Evolutionary conservation across 2,329 filamentous ascomycete genomes (phyloP).

Genomic region (Hypoxylon sp.): DNA sequence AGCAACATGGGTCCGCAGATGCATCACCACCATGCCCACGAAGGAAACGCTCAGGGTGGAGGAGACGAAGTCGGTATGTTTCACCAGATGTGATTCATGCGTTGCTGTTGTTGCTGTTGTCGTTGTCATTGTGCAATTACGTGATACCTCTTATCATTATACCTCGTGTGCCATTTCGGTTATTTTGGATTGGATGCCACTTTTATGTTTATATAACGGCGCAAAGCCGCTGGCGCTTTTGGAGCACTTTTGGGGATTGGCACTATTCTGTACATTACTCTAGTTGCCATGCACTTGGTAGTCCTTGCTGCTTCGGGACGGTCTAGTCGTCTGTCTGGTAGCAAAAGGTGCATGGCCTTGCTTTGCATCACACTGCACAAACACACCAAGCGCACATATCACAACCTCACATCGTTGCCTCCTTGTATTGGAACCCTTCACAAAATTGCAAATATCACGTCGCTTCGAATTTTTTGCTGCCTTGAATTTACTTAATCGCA

Average conservation of each 20-base stretch:
- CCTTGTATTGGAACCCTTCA: constrained; percentile 54
- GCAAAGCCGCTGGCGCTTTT: constrained; percentile 56
- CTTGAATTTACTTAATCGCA: constrained; percentile 41
- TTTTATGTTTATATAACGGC: constrained; percentile 57
- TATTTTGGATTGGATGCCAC: constrained; percentile 52
- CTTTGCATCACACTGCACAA: constrained; percentile 56
- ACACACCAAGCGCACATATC: constrained; percentile 57
- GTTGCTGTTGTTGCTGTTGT: constrained; percentile 58
- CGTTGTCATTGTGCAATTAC: constrained; percentile 54
- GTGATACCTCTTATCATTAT: constrained; percentile 57
- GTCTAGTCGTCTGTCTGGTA: constrained; percentile 58
- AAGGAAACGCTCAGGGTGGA: constrained; percentile 76
- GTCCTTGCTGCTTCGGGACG: constrained; percentile 55
- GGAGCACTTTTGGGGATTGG: constrained; percentile 57
- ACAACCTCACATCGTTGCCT: constrained; percentile 54
- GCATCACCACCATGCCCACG: constrained; percentile 84
- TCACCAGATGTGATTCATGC: constrained; percentile 86
- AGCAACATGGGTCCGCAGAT: constrained; percentile 74
- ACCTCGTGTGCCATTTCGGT: constrained; percentile 53
- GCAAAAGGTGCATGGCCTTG: constrained; percentile 57
- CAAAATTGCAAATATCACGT: constrained; percentile 51
- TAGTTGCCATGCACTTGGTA: constrained; percentile 59
- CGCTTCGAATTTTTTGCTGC: constrained; percentile 46
- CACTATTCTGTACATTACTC: constrained; percentile 70
- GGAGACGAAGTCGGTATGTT: constrained; percentile 98